Conservation (phyloP, 192 early-diverging fungal species). For the Coemansia sp. region DNA sequence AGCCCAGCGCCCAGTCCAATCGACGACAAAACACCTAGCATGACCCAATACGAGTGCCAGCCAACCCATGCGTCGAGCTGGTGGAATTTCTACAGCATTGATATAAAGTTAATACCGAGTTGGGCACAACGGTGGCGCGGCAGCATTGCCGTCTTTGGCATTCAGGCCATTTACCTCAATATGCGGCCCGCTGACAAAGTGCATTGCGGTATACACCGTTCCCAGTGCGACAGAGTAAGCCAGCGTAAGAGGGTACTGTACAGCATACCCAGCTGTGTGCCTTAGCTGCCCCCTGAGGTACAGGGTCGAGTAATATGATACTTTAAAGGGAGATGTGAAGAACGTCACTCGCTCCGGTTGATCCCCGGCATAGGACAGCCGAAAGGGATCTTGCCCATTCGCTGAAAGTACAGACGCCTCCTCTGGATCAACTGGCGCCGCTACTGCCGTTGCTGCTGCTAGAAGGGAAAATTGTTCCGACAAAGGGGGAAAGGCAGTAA, state of each 20-base stretch:
- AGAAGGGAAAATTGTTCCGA: constrained; percentile 1
- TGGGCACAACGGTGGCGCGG: not conserved
- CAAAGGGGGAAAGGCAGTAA: not conserved
- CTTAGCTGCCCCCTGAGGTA: constrained; percentile 32
- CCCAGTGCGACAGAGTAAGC: constrained; percentile 38
- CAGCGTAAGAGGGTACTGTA: constrained; percentile 44
- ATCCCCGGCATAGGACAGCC: not conserved
- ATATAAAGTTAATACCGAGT: not conserved
- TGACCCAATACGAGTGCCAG: constrained; percentile 91
- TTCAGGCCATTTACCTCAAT: constrained; percentile 12
- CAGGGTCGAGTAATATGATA: constrained; percentile 49
- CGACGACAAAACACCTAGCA: constrained; percentile 85
- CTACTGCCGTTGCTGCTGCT: not conserved
- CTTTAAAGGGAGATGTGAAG: constrained; percentile 48
- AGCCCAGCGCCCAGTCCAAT: constrained; percentile 93
- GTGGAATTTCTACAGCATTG: constrained; percentile 17
- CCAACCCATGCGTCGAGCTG: constrained; percentile 61
- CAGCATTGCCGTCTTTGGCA: not conserved
- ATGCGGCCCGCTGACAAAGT: constrained; percentile 46
- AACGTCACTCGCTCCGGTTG: constrained; percentile 42
- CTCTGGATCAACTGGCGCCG: not conserved
- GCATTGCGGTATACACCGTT: constrained; percentile 36
- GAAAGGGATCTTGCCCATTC: not conserved
- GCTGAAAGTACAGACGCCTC: not conserved
- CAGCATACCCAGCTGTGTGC: constrained; percentile 22